Base-by-base conservation (phyloP, 2,329 filamentous ascomycete species). In the Tolypocladium ovalisporum region DNA sequence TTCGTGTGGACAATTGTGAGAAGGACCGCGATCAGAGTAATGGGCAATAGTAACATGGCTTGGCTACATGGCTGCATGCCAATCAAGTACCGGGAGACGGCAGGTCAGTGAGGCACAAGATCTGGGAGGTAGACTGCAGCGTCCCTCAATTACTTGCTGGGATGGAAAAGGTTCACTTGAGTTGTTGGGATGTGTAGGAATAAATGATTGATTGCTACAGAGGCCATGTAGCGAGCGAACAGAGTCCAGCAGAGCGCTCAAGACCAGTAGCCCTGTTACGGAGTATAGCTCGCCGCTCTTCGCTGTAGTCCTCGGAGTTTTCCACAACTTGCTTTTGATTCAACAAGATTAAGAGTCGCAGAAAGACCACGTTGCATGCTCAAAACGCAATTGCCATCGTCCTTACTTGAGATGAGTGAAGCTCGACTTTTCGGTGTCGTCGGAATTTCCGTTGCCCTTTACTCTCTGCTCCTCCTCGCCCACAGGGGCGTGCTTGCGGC, bases 341-440 rank as follows among this genome's bases (percentile, higher is more conserved):
- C n/a, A 13, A 15, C 35, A 37, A 37, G 17, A n/a, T 32, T 27
- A n/a, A 17, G 19, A n/a, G 9, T 9, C 9, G 17, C 17, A 32
- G 8, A 9, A 32, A 17, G 4, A 3, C 27, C 27, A 32, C 10
- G 4, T 12, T 3, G 24, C 17, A 19, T 15, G 17, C 27, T 19
- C 24, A 27, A 19, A 17, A 42, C n/a, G 24, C 15, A 4, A 29
- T 6, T 2, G 47, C 29, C 29, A 29, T 19, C 42, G n/a, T 12
- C 27, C n/a, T 15, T 34, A 13, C 13, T 54, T 27, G 24, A 54
- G 15, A 56, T 55, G 58, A 22, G 54, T 54, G 12, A 60, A 32
- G 42, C 52, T 58, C 52, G 54, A 58, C 55, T 58, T 57, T n/a
- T 55, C 57, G 22, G 54, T 54, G 4, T 59, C 57, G 4, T 54